Conservation (phyloP, 345 rosid species). For the Physaria fendleri region DNA sequence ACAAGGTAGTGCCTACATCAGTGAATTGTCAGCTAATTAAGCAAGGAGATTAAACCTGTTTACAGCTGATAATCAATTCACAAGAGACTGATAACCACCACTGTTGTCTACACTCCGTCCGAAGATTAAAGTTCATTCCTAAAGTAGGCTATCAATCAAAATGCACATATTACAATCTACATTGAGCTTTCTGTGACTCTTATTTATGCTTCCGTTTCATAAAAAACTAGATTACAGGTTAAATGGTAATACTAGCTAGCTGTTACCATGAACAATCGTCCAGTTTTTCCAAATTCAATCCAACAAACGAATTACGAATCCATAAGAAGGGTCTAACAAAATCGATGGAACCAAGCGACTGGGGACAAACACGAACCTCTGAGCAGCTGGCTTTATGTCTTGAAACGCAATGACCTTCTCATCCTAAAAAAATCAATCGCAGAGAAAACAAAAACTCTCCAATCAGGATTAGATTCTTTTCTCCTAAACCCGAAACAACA, state of each 20-base stretch:
- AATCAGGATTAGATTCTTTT: neutral
- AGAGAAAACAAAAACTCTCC: neutral
- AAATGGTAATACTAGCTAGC: too few relatives aligned
- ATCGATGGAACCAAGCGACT: too few relatives aligned
- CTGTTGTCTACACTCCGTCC: neutral
- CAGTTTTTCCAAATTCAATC: neutral
- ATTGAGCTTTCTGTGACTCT: too few relatives aligned
- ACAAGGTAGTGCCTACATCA: conserved; percentile 78
- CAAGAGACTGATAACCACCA: neutral
- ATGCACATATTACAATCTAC: too few relatives aligned
- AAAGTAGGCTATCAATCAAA: too few relatives aligned
- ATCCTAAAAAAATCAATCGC: conserved; percentile 43
- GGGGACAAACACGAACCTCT: conserved; percentile 40
- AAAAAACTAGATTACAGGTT: too few relatives aligned
- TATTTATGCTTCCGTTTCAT: too few relatives aligned
- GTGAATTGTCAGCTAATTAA: neutral
- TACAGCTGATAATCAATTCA: neutral
- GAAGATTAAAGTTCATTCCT: too few relatives aligned
- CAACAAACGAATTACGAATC: neutral
- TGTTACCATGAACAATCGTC: too few relatives aligned
- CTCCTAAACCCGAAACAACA: neutral
- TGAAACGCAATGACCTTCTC: conserved; percentile 76
- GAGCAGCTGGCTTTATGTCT: conserved; percentile 76
- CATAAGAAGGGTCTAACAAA: neutral
- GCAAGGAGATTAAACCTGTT: neutral